Base-by-base conservation (phyloP, 1,139 yeast genomes). In the Hansenula anomala region DNA sequence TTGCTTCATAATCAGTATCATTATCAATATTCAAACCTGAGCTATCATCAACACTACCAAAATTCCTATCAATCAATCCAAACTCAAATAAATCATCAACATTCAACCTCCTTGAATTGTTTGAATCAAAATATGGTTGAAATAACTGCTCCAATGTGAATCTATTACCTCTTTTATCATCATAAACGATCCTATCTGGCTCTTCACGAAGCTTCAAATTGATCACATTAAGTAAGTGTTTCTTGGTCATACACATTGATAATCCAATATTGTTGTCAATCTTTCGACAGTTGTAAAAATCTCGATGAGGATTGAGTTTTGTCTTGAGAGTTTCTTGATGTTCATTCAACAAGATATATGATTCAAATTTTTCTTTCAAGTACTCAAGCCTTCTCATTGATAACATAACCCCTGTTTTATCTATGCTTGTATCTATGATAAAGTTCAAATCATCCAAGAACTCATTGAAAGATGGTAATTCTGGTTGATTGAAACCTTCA, bases 11-110 rank as follows among this genome's bases (percentile, higher is more conserved):
- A 14, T 45, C 40, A 4, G 49, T 23, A 14, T 39, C 33, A 8
- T 33, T 29, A 11, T 49, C 41, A 20, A 38, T 36, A 9, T 33
- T 37, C 17, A 44, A 34, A 2, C 23, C 23, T 3, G 23, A 2
- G 12, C 12, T 18, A 6, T 35, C 12, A 17, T 42, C 40, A 2
- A 30, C 28, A 1, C 16, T 15, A n/a, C 32, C 41, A 33, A 45
- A 45, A 6, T 46, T 49, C 17, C 51, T 34, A 26, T 53, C 56
- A 28, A 52, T 46, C 7, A 53, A 17, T 1, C 58, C 58, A 38
- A 53, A 48, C 34, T 53, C 58, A 28, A 53, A 53, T 4, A 53
- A 27, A 36, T 53, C 58, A 33, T 53, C 58, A 38, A 53, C 52
- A 37, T 53, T 53, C 13, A 53, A 37, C 19, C 55, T 39, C 16